phyloP scores from a whole-genome alignment of 148 eudicot genomes.

The Drosera capensis region DNA sequence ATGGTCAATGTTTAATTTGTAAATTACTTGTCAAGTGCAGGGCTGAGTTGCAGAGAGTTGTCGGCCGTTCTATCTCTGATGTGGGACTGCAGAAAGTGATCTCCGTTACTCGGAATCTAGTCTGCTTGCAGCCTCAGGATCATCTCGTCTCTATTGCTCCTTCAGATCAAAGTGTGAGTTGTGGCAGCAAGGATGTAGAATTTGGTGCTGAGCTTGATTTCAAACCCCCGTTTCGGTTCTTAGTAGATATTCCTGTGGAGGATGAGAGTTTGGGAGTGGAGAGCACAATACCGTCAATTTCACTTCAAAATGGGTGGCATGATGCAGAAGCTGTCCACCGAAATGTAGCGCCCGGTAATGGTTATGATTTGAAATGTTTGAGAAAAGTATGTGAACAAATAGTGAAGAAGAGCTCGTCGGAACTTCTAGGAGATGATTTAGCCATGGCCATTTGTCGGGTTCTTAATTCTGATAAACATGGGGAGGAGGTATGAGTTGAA shows the following conservation, averaged over 20 bases:
- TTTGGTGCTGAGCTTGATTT: slow-evolving; percentile 75
- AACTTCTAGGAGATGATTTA: slow-evolving; percentile 82
- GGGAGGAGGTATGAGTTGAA: slow-evolving; percentile 62
- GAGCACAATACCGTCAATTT: slow-evolving; percentile 26
- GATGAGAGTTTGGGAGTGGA: slow-evolving; percentile 36
- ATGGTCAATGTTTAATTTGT: slow-evolving; percentile 3
- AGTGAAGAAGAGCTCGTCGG: slow-evolving; percentile 55
- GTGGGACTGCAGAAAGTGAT: slow-evolving; percentile 39
- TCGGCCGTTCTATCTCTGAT: slow-evolving; percentile 51
- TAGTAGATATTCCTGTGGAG: slow-evolving; percentile 51
- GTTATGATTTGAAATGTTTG: slow-evolving; percentile 82
- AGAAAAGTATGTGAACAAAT: slow-evolving; percentile 58
- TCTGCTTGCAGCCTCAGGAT: slow-evolving; percentile 36
- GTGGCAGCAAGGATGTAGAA: slow-evolving; percentile 31
- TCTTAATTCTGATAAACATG: slow-evolving; percentile 88
- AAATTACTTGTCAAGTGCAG: slow-evolving; percentile 23
- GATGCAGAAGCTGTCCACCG: slow-evolving; percentile 18
- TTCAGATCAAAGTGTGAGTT: slow-evolving; percentile 20
- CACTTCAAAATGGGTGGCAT: slow-evolving; percentile 29
- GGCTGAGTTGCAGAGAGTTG: slow-evolving; percentile 56
- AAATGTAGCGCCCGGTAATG: no score
- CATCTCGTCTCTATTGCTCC: slow-evolving; percentile 8
- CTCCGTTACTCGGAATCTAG: slow-evolving; percentile 38
- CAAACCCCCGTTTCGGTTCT: slow-evolving; percentile 62
- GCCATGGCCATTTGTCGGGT: slow-evolving; percentile 84